These are phyloP conservation scores for Lasiodiplodia sp. DNA, from an alignment of 2,329 filamentous ascomycete genomes.

Conservation along the genomic window DNA sequence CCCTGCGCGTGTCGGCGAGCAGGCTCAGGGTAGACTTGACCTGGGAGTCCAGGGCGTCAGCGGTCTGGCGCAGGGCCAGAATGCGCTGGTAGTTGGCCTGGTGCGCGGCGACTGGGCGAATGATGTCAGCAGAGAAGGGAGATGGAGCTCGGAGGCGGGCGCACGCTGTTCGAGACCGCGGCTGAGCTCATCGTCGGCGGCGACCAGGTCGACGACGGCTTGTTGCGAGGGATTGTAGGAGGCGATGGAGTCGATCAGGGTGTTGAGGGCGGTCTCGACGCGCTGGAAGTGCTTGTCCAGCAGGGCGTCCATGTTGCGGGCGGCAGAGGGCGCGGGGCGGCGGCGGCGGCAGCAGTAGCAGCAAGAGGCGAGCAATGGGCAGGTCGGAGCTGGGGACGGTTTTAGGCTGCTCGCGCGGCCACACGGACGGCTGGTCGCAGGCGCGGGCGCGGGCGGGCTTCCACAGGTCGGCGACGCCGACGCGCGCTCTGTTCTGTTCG, in stretches of 20 bases:
- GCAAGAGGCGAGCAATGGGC: conserved; percentile 7
- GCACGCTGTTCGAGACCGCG: conserved; percentile 71
- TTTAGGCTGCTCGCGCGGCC: not conserved
- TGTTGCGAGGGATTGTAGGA: conserved; percentile 79
- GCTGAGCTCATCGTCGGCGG: conserved; percentile 73
- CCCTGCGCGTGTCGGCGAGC: conserved; percentile 76
- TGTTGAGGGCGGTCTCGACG: conserved; percentile 62
- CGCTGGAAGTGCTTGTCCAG: conserved; percentile 55
- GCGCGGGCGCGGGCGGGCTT: not conserved
- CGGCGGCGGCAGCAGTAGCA: not conserved
- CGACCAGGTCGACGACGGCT: conserved; percentile 72
- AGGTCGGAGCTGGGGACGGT: not conserved
- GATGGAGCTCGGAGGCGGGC: conserved; percentile 21
- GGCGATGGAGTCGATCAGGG: conserved; percentile 78
- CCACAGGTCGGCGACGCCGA: conserved; percentile 20
- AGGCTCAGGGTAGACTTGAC: conserved; percentile 74
- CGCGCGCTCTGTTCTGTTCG: not conserved
- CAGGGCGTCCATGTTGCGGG: conserved; percentile 50
- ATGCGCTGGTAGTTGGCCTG: conserved; percentile 78
- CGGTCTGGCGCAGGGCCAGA: conserved; percentile 70
- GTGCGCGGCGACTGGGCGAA: conserved; percentile 70
- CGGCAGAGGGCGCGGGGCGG: not conserved
- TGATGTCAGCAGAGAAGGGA: conserved; percentile 19
- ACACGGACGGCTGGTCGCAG: not conserved
- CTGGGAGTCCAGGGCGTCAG: conserved; percentile 71